Evolutionary conservation across 1,284 basidiomycete species (phyloP).

Genomic region (Fomes fomentarius): DNA sequence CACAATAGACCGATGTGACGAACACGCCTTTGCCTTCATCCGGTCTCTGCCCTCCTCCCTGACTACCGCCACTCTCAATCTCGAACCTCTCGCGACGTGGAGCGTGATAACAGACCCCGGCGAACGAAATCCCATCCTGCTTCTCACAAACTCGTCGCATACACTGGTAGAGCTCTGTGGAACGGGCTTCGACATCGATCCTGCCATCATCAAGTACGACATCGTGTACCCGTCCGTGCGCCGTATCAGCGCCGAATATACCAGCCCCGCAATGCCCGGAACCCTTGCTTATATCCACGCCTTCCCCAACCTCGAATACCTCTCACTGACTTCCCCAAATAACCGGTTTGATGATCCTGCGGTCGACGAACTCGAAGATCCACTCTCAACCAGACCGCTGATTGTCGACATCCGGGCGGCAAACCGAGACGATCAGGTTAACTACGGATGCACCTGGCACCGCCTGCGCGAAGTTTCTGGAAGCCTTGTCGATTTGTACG

Average conservation of each 20-base stretch:
- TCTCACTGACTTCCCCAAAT: not conserved
- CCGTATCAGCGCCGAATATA: slow-evolving; percentile 1
- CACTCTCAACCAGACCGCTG: not conserved
- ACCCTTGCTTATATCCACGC: slow-evolving; percentile 11
- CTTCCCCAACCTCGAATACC: slow-evolving; percentile 13
- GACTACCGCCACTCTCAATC: slow-evolving; percentile 1
- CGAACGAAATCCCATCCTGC: slow-evolving; percentile 12
- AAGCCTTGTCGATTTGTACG: slow-evolving; percentile 6
- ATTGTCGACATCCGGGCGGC: not conserved
- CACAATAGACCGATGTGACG: slow-evolving; percentile 1
- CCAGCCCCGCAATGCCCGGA: not conserved
- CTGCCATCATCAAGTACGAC: slow-evolving; percentile 1
- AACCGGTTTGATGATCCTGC: not conserved
- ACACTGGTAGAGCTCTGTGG: slow-evolving; percentile 14
- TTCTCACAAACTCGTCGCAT: slow-evolving; percentile 1
- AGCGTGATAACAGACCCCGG: not conserved
- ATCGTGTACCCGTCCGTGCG: slow-evolving; percentile 10
- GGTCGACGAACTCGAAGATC: not conserved
- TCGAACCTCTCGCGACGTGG: not conserved
- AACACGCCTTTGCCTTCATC: not conserved
- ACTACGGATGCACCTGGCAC: slow-evolving; percentile 6
- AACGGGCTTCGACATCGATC: slow-evolving; percentile 5
- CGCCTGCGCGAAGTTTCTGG: slow-evolving; percentile 9
- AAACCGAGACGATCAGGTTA: slow-evolving; percentile 12
- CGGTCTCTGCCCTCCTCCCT: slow-evolving; percentile 3